A percentile compares a stretch with the other conserved stretches of the same genome.
These are phyloP conservation scores for Cruciata laevipes DNA, from an alignment of 257 asterid species.

Conservation along the genomic window DNA sequence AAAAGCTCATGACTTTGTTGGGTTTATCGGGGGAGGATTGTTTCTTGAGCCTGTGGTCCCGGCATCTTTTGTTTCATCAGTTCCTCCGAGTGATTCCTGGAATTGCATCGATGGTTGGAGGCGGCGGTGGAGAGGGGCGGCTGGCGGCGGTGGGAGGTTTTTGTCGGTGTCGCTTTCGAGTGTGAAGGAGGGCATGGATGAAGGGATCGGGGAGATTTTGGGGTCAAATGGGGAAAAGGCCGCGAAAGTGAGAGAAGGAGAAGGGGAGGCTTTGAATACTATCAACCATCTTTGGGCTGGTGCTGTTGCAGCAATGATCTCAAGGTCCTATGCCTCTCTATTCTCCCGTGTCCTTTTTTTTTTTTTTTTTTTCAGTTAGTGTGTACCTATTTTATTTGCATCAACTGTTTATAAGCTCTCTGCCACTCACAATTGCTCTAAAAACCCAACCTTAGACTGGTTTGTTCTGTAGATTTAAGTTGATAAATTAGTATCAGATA, in stretches of 20 bases:
- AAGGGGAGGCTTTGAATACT: slow-evolving; percentile 59
- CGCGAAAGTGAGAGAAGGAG: slow-evolving; percentile 21
- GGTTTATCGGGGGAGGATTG: slow-evolving; percentile 46
- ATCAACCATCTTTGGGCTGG: slow-evolving; percentile 98
- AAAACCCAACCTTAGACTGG: background rate
- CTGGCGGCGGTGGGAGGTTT: slow-evolving; percentile 31
- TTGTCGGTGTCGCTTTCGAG: slow-evolving; percentile 53
- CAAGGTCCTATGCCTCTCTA: slow-evolving; percentile 16
- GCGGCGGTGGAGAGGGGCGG: slow-evolving; percentile 29
- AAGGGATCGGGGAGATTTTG: slow-evolving; percentile 43
- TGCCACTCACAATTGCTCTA: background rate
- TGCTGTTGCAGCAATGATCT: slow-evolving; percentile 88
- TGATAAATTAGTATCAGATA: background rate
- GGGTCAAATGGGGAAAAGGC: slow-evolving; percentile 38
- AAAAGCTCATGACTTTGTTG: slow-evolving; percentile 11
- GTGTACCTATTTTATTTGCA: background rate
- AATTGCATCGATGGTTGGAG: slow-evolving; percentile 21
- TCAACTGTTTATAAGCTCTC: background rate
- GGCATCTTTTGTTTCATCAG: slow-evolving; percentile 45
- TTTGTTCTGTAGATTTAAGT: background rate
- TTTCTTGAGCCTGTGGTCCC: slow-evolving; percentile 62
- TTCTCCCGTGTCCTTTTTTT: background rate
- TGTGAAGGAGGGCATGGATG: slow-evolving; percentile 34
- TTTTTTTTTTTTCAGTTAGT: background rate
- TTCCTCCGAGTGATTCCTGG: slow-evolving; percentile 24